These are phyloP conservation scores for Plicaturopsis crispa DNA, from an alignment of 768 basidiomycete species.

Conservation along the genomic window DNA sequence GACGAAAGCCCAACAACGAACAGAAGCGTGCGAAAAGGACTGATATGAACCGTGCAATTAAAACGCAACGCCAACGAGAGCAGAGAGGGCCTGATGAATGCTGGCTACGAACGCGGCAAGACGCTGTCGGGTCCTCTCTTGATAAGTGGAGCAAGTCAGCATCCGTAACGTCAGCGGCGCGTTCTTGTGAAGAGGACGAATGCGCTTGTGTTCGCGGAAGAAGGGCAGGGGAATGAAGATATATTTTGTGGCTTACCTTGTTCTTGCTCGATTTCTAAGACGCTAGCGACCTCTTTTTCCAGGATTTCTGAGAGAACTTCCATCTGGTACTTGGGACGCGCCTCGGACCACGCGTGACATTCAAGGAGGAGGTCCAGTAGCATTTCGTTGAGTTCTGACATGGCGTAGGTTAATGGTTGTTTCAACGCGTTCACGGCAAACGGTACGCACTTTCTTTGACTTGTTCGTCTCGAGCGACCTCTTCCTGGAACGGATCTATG, in stretches of 20 bases:
- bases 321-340: slow-evolving; percentile 23
- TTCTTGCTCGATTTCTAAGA: slow-evolving; percentile 22
- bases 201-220: slow-evolving; percentile 13
- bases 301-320: slow-evolving; percentile 17
- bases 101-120: slow-evolving; percentile 20
- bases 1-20: no score
- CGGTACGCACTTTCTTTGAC: slow-evolving; percentile 27
- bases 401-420: not conserved
- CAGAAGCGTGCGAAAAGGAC: no score
- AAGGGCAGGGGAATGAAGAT: slow-evolving; percentile 6
- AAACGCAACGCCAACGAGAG: slow-evolving; percentile 17
- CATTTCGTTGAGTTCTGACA: slow-evolving; percentile 22
- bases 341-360: slow-evolving; percentile 28
- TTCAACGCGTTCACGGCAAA: not conserved
- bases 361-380: slow-evolving; percentile 25
- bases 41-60: no score
- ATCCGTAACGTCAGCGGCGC: not conserved
- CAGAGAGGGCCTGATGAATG: slow-evolving; percentile 25
- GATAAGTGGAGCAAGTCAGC: slow-evolving; percentile 2
- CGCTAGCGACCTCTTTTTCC: slow-evolving; percentile 18
- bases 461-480: slow-evolving; percentile 22
- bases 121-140: slow-evolving; percentile 22
- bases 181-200: not conserved
- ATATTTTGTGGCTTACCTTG: slow-evolving; percentile 20
- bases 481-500: slow-evolving; percentile 25